Percentiles rank a stretch among this genome's conserved stretches.
Conservation (phyloP, 2,329 filamentous ascomycete genomes). For the Epichloe scottii region DNA sequence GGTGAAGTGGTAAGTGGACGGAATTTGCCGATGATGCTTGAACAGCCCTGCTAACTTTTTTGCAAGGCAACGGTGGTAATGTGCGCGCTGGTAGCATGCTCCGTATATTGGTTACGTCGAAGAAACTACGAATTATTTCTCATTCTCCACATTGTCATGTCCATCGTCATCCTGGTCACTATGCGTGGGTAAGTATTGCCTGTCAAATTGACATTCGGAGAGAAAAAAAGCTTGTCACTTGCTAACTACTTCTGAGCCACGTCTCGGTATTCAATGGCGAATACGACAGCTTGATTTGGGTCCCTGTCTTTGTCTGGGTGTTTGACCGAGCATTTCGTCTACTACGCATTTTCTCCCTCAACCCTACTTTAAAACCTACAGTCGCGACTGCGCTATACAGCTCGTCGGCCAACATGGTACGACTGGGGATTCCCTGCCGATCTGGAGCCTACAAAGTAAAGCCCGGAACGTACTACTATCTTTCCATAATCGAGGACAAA, state of each 20-base stretch:
- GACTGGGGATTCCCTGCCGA: conserved; percentile 25
- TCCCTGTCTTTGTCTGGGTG: conserved; percentile 35
- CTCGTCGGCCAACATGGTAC: conserved; percentile 27
- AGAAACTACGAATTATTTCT: conserved; percentile 41
- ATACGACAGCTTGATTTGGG: conserved; percentile 38
- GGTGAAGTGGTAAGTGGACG: conserved; percentile 28
- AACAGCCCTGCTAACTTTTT: neutral
- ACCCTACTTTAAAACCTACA: conserved; percentile 24
- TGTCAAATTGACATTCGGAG: neutral
- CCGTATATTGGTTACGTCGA: conserved; percentile 37
- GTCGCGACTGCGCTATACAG: conserved; percentile 23
- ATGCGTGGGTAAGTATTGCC: conserved; percentile 35
- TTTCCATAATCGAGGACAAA: conserved; percentile 27
- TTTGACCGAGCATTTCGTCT: conserved; percentile 34
- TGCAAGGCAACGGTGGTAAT: conserved; percentile 31
- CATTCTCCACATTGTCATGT: conserved; percentile 36
- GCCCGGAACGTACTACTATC: conserved; percentile 33
- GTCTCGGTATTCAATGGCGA: conserved; percentile 38
- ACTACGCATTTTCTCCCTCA: conserved; percentile 28
- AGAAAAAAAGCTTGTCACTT: neutral
- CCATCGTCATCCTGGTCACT: conserved; percentile 34
- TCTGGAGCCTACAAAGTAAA: conserved; percentile 20
- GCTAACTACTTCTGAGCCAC: conserved; percentile 22
- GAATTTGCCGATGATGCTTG: neutral
- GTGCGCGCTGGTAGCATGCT: conserved; percentile 33